Conservation (phyloP, 768 basidiomycete species). For the Leccinellum rugosiceps region DNA sequence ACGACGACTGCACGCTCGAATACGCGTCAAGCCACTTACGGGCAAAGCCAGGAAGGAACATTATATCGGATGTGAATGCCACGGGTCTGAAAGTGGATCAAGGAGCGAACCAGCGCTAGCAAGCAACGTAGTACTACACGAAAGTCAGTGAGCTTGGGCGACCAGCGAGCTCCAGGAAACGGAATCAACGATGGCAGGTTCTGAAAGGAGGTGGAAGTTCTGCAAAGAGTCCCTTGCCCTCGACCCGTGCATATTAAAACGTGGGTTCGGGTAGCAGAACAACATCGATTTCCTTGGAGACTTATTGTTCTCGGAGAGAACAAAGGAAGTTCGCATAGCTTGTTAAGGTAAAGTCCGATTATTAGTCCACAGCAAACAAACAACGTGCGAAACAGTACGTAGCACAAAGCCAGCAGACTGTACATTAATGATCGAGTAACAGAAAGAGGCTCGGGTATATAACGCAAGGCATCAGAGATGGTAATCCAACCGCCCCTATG, state of each 20-base stretch:
- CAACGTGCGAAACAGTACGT: background rate
- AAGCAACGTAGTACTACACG: constrained; percentile 6
- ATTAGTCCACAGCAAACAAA: constrained; percentile 11
- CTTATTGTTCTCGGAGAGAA: constrained; percentile 28
- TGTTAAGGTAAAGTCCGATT: constrained; percentile 12
- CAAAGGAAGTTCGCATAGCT: constrained; percentile 16
- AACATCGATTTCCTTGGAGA: constrained; percentile 23
- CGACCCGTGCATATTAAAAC: constrained; percentile 2
- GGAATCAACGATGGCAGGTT: background rate
- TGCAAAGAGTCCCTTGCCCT: background rate
- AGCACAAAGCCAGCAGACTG: no score
- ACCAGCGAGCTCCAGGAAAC: constrained; percentile 25
- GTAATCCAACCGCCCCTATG: constrained; percentile 7
- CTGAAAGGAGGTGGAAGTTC: background rate
- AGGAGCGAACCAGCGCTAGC: constrained; percentile 23
- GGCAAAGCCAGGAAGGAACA: constrained; percentile 28
- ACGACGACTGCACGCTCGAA: background rate
- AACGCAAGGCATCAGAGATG: constrained; percentile 21
- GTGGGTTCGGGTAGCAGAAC: background rate
- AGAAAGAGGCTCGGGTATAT: constrained; percentile 24
- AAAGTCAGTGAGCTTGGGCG: constrained; percentile 14
- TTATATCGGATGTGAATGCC: constrained; percentile 14
- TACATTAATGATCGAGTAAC: constrained; percentile 1
- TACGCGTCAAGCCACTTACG: constrained; percentile 15
- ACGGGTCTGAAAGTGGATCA: background rate